phyloP scores from a whole-genome alignment of 352 stramenopile species.

The Phytophthora citricola region DNA sequence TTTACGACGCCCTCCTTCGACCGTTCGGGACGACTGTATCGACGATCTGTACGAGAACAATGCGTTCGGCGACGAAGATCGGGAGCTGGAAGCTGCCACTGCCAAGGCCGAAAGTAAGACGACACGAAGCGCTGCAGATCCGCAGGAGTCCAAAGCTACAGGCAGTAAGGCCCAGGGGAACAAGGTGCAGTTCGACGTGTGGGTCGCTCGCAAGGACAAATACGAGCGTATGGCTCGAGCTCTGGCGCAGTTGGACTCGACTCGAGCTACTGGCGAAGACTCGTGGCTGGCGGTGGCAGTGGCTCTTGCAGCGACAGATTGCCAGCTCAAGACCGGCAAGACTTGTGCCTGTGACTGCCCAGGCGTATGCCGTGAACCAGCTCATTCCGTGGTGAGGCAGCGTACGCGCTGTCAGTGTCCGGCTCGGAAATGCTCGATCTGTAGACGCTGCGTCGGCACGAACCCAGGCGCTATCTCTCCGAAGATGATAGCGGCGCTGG shows the following conservation, averaged over 20 bases:
- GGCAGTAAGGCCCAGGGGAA: constrained; percentile 19
- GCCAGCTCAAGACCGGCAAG: constrained; percentile 77
- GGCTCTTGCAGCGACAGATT: constrained; percentile 78
- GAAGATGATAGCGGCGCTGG: constrained; percentile 70
- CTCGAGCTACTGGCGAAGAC: constrained; percentile 60
- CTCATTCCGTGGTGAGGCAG: constrained; percentile 74
- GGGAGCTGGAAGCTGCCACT: constrained; percentile 22
- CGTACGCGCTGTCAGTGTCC: constrained; percentile 80
- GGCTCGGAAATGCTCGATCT: constrained; percentile 84
- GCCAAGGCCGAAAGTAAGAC: constrained; percentile 24
- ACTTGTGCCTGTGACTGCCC: constrained; percentile 73
- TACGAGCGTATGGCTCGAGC: constrained; percentile 79
- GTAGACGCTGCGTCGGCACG: constrained; percentile 70
- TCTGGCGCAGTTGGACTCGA: constrained; percentile 67
- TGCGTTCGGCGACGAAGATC: constrained; percentile 67
- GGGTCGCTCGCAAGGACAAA: constrained; percentile 88
- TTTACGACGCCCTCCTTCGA: constrained; percentile 23
- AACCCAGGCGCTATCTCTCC: constrained; percentile 60
- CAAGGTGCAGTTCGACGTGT: constrained; percentile 80
- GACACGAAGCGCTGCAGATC: constrained; percentile 7
- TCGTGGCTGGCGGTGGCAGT: constrained; percentile 82
- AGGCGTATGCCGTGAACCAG: constrained; percentile 64
- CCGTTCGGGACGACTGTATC: constrained; percentile 59
- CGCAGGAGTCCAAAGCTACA: constrained; percentile 18
- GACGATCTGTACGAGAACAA: constrained; percentile 86